Evolutionary conservation across 2,329 filamentous ascomycete genomes (phyloP), one percentile per base, ranked within the genome.

Genomic region (Fusarium liriodendri): DNA sequence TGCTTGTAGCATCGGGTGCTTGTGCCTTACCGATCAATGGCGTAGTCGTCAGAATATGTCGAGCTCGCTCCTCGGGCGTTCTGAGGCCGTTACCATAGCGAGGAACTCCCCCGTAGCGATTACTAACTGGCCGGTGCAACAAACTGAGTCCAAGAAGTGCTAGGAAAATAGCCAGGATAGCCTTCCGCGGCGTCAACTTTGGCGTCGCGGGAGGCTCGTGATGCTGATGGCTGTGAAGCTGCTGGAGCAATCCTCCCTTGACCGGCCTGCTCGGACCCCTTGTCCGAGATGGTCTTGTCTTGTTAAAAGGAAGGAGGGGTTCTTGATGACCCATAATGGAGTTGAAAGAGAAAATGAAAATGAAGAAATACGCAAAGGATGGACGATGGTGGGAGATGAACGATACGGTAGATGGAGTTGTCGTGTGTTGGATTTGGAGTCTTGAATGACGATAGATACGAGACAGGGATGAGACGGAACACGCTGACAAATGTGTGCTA

Each of bases 11-110:
- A 14, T 54, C n/a, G 6, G 27, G 33, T 29, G 18, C 4, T 40
- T 33, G 18, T 27, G 5, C 25, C 20, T 52, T 82, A 89, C 87
- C 87, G 70, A 89, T 88, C 74, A 89, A 78, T 2, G 87, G 87
- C 1, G 84, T 87, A 6, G 80, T 72, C 6, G 82, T 80, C 35
- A 89, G 82, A 37, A 89, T 86, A 37, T 79, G 79, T 38, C 82
- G 83, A 45, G 87, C 87, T 40, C 87, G 83, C 58, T 86, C 80
- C 59, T 89, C 84, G 25, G 87, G 76, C 5, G 83, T 83, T 66
- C 76, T 73, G 6, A 80, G 77, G 45, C 74, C 77, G 32, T 78
- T 72, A 66, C 77, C 64, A 69, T 79, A 74, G n/a, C 79, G 69
- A 37, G 70, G 75, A 14, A 76, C 59, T 14, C 69, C 73, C 35